Evolutionary conservation across 805 yeast species (phyloP), one percentile per base, ranked within the genome.

Genomic region (Isabelozyma rhagii): DNA sequence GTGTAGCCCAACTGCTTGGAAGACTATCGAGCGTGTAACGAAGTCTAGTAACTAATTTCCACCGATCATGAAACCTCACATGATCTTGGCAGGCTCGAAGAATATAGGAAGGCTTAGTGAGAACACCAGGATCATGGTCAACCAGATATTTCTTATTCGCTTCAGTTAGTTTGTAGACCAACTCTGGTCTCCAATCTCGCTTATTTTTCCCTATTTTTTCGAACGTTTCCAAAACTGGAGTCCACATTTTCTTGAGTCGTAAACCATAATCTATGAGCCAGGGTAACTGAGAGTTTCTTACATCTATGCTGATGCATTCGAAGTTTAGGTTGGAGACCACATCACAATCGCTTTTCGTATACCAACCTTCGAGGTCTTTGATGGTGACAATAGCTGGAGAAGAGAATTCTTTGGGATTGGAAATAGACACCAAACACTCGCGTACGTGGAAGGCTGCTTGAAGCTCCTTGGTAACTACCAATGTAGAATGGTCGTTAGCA

Each of bases 21-120:
- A 88, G 66, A 53, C 74, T 73, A 5, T 80, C 72, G 39, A 83
- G 64, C 18, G 92, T 80, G 62, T 93, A 96, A 29, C 97, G 77
- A 41, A 94, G 67, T 38, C 97, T 76, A 1, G 90, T 82, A 41
- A 89, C 73, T 17, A 92, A 79, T 58, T 89, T 87, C 99, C 99
- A 94, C 58, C 96, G 83, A 56, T 90, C 89, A 52, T 83, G 81
- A 21, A 85, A 81, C 54, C 99, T 74, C 1, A 90, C 82, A 67
- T 92, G 97, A 21, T 83, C 79, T 15, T 77, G 75, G 2, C 85
- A 79, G 3, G 91, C 79, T 47, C 97, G 75, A 44, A 89, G 79
- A 29, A 90, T 82, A 57, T 87, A 84, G 0, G 97, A 86, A 0
- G 97, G 97, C 46, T 90, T 85, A 1, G 97, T 92, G 47, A 93